A percentile compares a stretch with the other conserved stretches of the same genome.
These are phyloP conservation scores for Leishmania arabica DNA, from an alignment of 208 protist species.

Conservation along the genomic window DNA sequence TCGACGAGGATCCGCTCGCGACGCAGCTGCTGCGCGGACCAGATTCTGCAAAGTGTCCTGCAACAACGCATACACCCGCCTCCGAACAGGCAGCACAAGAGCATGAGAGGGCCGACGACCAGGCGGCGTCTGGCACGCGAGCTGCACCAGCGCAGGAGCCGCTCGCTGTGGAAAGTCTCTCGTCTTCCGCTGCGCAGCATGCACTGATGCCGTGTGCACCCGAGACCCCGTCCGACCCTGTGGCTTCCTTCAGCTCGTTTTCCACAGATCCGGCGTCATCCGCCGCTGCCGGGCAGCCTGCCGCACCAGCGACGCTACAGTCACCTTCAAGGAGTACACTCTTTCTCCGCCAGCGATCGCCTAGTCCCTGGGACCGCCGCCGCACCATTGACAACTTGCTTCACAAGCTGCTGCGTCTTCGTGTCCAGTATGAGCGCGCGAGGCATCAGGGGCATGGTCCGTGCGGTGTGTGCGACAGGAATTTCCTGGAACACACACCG, in stretches of 20 bases:
- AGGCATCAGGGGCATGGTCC: neutral
- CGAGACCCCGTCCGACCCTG: neutral
- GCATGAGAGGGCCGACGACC: neutral
- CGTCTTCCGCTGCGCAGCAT: neutral
- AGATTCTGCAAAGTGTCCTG: neutral
- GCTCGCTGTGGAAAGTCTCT: neutral
- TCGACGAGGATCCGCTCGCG: conserved; percentile 30
- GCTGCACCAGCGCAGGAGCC: neutral
- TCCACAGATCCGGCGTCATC: neutral
- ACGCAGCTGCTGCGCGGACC: neutral
- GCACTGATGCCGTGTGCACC: neutral
- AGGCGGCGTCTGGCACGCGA: neutral
- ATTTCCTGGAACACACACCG: too few species aligned
- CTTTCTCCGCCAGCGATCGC: neutral
- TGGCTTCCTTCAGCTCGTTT: neutral
- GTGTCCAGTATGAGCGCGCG: conserved; percentile 9
- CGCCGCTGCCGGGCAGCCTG: neutral
- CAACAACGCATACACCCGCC: neutral
- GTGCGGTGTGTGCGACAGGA: neutral
- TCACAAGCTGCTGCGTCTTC: conserved; percentile 7
- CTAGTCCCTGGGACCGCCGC: neutral
- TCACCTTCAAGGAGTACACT: neutral
- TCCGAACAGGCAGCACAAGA: neutral
- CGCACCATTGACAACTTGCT: conserved; percentile 9
- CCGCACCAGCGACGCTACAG: too few species aligned